Conservation (phyloP, 148 eudicot genomes). For the Arctostaphylos glauca region DNA sequence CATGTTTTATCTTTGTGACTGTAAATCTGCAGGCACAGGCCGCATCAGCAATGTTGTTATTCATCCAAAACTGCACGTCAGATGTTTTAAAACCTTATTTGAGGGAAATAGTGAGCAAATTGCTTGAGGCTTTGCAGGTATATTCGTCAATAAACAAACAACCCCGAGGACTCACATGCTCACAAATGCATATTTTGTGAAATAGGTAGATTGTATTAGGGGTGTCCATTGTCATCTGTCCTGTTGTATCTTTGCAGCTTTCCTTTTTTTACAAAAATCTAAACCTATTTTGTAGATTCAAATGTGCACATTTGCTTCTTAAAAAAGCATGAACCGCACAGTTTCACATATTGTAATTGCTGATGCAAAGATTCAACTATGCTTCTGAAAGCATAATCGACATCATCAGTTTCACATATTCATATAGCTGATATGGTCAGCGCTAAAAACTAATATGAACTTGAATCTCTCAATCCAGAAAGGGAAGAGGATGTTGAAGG, state of each 20-base stretch:
- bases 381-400: not conserved
- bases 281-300: not conserved
- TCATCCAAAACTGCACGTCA: conserved; percentile 50
- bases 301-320: no score
- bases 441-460: not conserved
- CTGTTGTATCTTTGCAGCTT: not conserved
- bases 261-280: not conserved
- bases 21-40: conserved; percentile 36
- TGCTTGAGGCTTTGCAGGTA: conserved; percentile 47
- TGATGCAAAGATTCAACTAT: not conserved
- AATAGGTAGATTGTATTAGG: not conserved
- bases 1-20: conserved; percentile 26
- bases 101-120: conserved; percentile 44
- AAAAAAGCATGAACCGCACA: no score
- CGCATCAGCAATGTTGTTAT: conserved; percentile 42
- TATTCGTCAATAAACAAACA: not conserved
- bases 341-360: no score
- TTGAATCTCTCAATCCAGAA: conserved; percentile 28
- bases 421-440: not conserved
- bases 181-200: not conserved
- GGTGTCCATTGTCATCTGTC: not conserved
- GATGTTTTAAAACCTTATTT: conserved; percentile 46
- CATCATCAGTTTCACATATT: not conserved
- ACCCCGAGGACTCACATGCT: not conserved
- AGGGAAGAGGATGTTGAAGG: conserved; percentile 52